A percentile compares a stretch with the other conserved stretches of the same genome.
phyloP scores from a whole-genome alignment of 139 green algal genomes.

The Ulvella scutata region DNA sequence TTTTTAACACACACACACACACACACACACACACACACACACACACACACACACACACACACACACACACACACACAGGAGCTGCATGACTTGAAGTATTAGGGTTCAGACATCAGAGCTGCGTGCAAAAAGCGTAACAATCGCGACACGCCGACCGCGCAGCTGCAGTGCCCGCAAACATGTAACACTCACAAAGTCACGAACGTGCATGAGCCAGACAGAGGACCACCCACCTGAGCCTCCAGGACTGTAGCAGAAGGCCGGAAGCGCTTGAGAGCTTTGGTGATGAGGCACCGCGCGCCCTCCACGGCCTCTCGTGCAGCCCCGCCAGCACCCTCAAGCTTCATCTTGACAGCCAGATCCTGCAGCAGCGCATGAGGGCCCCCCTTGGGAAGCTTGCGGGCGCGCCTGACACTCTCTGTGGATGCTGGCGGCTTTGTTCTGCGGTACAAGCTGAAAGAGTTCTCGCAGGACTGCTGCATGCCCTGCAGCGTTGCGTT shows the following conservation, averaged over 20 bases:
- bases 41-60: not conserved
- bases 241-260: constrained; percentile 79
- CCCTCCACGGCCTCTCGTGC: not conserved
- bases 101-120: not conserved
- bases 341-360: constrained; percentile 20
- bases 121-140: not conserved
- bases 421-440: constrained; percentile 57
- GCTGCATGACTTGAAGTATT: constrained; percentile 2
- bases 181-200: not conserved
- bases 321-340: constrained; percentile 3
- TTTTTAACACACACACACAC: too few species aligned
- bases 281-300: constrained; percentile 45
- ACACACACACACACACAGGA: too few species aligned
- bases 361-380: constrained; percentile 52
- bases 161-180: not conserved
- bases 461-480: constrained; percentile 41
- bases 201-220: not conserved
- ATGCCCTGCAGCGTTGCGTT: constrained; percentile 23
- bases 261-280: constrained; percentile 49
- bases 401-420: constrained; percentile 54
- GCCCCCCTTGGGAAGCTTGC: constrained; percentile 38
- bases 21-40: not conserved
- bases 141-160: not conserved
- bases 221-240: constrained; percentile 28
- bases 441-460: constrained; percentile 72